A percentile compares a stretch with the other conserved stretches of the same genome.
Conservation (phyloP, 345 rosid species). For the Eucalyptus lansdowneana region DNA sequence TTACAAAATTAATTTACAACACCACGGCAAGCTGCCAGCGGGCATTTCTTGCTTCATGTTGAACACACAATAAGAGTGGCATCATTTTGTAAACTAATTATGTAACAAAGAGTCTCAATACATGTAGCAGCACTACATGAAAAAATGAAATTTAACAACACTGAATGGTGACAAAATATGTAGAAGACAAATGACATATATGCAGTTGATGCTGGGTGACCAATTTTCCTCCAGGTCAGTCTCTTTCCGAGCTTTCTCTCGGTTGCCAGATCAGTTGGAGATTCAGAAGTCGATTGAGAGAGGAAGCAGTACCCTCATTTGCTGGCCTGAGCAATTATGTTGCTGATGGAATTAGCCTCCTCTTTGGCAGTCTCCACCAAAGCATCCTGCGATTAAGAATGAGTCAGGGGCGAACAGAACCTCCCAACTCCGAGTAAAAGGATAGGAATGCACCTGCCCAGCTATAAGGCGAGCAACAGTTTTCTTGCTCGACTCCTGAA, state of each 20-base stretch:
- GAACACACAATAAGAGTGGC: background rate
- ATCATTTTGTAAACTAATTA: background rate
- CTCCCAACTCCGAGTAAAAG: background rate
- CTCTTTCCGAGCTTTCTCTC: background rate
- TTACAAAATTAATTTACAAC: background rate
- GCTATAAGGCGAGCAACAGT: conserved; percentile 73
- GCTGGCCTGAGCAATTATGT: conserved; percentile 87
- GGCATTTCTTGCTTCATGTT: background rate
- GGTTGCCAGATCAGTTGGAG: background rate
- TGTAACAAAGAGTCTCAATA: background rate
- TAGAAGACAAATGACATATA: background rate
- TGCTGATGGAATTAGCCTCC: conserved; percentile 81
- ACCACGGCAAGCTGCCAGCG: background rate
- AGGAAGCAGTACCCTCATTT: conserved; percentile 23
- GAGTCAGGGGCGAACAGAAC: background rate
- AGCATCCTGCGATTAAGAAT: conserved; percentile 39
- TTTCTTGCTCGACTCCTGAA: conserved; percentile 96
- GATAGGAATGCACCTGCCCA: conserved; percentile 42
- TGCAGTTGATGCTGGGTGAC: background rate
- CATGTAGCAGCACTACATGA: background rate
- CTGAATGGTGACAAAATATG: background rate
- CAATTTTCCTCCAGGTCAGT: background rate
- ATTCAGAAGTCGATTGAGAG: background rate
- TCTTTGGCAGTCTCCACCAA: conserved; percentile 96
- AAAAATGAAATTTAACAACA: background rate